phyloP scores from a whole-genome alignment of 129 eudicot genomes.

The Calendula officinalis region DNA sequence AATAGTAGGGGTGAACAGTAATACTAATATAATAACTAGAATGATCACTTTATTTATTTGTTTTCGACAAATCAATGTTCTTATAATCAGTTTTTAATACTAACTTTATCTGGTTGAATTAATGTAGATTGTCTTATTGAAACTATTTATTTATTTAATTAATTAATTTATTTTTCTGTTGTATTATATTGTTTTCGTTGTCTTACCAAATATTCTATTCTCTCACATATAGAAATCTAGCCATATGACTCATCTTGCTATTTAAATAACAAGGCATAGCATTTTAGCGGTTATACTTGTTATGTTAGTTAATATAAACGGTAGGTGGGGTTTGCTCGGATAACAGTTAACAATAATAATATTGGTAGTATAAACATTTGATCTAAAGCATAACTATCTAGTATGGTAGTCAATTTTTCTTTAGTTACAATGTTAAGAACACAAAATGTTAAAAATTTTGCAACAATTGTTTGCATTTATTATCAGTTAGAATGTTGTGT shows the following conservation, averaged over 20 bases:
- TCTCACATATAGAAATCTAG: conserved; percentile 1
- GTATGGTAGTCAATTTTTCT: too few species aligned
- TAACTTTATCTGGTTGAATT: conserved; percentile 5
- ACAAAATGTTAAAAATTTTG: too few species aligned
- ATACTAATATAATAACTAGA: background rate
- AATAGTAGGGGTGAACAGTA: background rate
- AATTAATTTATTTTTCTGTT: conserved; percentile 15
- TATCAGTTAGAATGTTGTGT: too few species aligned
- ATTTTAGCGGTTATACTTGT: conserved; percentile 25
- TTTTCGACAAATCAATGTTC: conserved; percentile 6
- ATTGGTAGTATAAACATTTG: background rate
- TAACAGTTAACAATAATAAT: background rate
- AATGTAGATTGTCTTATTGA: conserved; percentile 17
- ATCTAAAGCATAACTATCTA: background rate
- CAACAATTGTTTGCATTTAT: too few species aligned
- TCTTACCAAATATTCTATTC: conserved; percentile 34
- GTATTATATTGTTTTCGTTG: conserved; percentile 18
- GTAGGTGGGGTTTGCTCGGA: background rate
- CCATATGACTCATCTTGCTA: conserved; percentile 1
- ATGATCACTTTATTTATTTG: background rate
- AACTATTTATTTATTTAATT: conserved; percentile 11
- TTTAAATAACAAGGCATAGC: conserved; percentile 4
- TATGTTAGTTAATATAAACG: conserved; percentile 19
- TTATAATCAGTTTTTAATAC: background rate
- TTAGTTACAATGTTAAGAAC: too few species aligned